A percentile compares a stretch with the other conserved stretches of the same genome.
These are phyloP conservation scores for Friedmanniomyces simplex DNA, from an alignment of 495 filamentous ascomycete species.

Conservation along the genomic window DNA sequence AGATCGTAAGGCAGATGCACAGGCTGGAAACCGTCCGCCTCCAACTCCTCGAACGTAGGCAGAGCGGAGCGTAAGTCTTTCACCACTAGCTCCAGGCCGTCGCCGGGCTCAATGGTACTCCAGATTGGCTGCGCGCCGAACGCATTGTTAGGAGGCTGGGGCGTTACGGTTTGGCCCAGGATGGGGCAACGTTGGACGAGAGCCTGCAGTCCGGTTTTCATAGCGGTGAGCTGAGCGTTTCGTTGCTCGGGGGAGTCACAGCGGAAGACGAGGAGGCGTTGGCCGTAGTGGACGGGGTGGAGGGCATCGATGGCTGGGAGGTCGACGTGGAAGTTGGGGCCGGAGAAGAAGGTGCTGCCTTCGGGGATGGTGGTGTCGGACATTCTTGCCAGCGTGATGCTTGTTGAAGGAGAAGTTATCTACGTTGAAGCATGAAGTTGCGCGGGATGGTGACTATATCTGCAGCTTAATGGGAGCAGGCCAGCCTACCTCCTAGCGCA, in stretches of 20 bases:
- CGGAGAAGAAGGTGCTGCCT: neutral
- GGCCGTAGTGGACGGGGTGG: neutral
- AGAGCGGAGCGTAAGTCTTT: neutral
- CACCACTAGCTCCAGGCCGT: constrained; percentile 4
- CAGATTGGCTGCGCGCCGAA: neutral
- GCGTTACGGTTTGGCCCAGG: neutral
- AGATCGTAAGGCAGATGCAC: neutral
- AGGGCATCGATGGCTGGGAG: neutral
- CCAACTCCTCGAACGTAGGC: neutral
- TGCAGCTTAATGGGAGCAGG: no score
- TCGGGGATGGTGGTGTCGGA: neutral
- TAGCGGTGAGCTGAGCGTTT: neutral
- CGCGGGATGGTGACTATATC: no score
- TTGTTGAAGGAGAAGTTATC: neutral
- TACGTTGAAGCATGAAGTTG: neutral
- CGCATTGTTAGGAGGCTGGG: neutral
- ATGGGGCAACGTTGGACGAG: neutral
- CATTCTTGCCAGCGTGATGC: neutral
- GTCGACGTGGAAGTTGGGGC: constrained; percentile 2
- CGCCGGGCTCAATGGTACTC: neutral
- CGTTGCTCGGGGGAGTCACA: neutral
- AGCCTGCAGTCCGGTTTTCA: neutral
- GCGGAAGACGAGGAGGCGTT: constrained; percentile 1
- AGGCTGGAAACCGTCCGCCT: neutral
- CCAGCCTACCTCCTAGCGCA: neutral